Percentiles rank a stretch among this genome's conserved stretches.
Conservation (phyloP, 163 green algal species). For the Prototheca wickerhamii region DNA sequence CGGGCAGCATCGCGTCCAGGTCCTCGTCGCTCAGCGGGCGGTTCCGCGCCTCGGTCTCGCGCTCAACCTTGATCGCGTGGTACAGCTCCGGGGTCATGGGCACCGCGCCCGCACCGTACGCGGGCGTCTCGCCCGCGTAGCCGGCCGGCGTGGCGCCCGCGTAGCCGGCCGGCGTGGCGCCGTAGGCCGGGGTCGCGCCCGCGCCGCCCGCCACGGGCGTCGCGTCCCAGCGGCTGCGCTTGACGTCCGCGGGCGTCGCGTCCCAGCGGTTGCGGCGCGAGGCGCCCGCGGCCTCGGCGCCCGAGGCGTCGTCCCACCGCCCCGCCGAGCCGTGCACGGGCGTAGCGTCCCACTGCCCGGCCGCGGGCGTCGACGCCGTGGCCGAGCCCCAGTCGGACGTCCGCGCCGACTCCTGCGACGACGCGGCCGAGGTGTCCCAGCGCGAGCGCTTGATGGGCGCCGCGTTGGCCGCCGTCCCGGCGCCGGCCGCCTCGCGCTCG, state of each 20-base stretch:
- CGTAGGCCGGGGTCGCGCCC: constrained; percentile 24
- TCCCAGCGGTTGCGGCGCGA: constrained; percentile 29
- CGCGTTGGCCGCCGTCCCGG: constrained; percentile 10
- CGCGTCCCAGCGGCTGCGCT: constrained; percentile 77
- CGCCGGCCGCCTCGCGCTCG: constrained; percentile 36
- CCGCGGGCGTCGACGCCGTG: constrained; percentile 45
- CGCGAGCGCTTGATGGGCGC: constrained; percentile 72
- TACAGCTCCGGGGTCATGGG: constrained; percentile 80
- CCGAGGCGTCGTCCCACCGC: constrained; percentile 13
- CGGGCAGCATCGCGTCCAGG: constrained; percentile 90
- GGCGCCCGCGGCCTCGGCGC: constrained; percentile 8
- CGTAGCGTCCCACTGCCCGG: constrained; percentile 62
- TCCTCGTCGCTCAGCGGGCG: constrained; percentile 86
- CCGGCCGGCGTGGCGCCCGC: constrained; percentile 55
- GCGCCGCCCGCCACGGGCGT: constrained; percentile 49
- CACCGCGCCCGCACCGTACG: constrained; percentile 26
- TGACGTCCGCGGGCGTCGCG: constrained; percentile 41
- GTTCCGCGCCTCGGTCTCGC: constrained; percentile 91
- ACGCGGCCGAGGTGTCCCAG: constrained; percentile 63
- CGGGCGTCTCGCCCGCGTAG: constrained; percentile 71
- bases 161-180: constrained; percentile 45
- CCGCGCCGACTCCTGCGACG: not conserved
- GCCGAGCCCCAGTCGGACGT: constrained; percentile 61
- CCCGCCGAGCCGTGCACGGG: constrained; percentile 29
- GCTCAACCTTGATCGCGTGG: constrained; percentile 65